Evolutionary conservation across 2,329 filamentous ascomycete species (phyloP), one percentile per base, ranked within the genome.

Genomic region (Stagonosporopsis tanaceti): DNA sequence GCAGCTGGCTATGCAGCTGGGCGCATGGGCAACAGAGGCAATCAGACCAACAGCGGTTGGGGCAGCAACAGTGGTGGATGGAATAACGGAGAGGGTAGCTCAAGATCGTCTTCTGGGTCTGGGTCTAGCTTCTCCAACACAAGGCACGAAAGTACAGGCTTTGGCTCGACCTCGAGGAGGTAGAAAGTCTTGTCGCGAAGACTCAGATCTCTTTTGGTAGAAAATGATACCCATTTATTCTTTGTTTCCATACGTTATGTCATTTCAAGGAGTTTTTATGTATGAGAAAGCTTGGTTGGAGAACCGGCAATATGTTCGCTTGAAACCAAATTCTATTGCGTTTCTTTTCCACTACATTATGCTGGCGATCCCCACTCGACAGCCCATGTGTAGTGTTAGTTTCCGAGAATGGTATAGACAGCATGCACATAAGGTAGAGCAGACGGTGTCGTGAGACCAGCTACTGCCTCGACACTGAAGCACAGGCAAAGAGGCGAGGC

Each of bases 71-170:
- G 70, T 40, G 64, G 70, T 30, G 63, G 61, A 20, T 76, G 71
- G 74, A 71, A 65, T 64, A 75, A 62, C 74, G 73, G 74, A 8
- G 74, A 76, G 46, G 71, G 74, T 3, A 75, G 71, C 52, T 76
- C 74, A 35, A 67, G 74, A 47, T 71, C 69, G 6, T 72, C 70
- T 2, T 73, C 71, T 38, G 67, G 69, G 2, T 69, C 71, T 45
- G 67, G 69, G 2, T 68, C 66, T 12, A 77, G 76, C 39, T 72
- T 69, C 47, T 82, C 81, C 8, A 78, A 80, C 7, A 79, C 82
- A 14, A 83, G 85, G 50, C 82, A 89, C 66, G 84, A 89, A 65
- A 90, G 87, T 66, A 92, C 89, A 0, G 89, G 89, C 0, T 92
- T 91, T 69, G 89, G 89, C 8, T 89, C 87, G 8, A 92, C 89